Conservation (phyloP, 2,329 filamentous ascomycete genomes). For the Cladosporium sp. region DNA sequence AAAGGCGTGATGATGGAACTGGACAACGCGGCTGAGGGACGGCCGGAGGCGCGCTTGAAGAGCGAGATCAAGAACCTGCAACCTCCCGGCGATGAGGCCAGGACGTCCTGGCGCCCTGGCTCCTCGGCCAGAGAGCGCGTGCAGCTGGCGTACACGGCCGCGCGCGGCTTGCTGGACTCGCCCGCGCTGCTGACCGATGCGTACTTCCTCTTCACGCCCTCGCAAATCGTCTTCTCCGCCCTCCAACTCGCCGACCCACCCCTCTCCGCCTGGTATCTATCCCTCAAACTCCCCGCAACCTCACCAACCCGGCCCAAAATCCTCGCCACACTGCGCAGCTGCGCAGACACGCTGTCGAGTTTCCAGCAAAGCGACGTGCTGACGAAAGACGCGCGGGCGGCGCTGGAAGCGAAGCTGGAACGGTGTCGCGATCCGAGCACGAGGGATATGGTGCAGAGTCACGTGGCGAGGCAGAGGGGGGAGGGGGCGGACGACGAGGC, state of each 20-base stretch:
- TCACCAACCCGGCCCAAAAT: slow-evolving; percentile 31
- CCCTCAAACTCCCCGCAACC: slow-evolving; percentile 36
- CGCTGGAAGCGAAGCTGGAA: slow-evolving; percentile 63
- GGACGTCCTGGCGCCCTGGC: slow-evolving; percentile 20
- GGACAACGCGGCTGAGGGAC: slow-evolving; percentile 60
- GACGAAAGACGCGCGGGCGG: slow-evolving; percentile 29
- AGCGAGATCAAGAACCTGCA: slow-evolving; percentile 20
- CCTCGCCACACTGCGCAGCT: slow-evolving; percentile 35
- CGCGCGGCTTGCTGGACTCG: slow-evolving; percentile 65
- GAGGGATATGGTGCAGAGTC: slow-evolving; percentile 65
- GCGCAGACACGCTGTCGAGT: slow-evolving; percentile 36
- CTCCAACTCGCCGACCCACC: slow-evolving; percentile 69
- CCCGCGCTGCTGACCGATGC: slow-evolving; percentile 84
- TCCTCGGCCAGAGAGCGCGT: slow-evolving; percentile 42
- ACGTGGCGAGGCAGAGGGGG: slow-evolving; percentile 51
- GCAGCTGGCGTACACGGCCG: slow-evolving; percentile 64
- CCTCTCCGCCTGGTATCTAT: slow-evolving; percentile 49
- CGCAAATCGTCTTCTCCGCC: slow-evolving; percentile 87
- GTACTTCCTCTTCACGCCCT: slow-evolving; percentile 95
- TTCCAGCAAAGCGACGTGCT: slow-evolving; percentile 24
- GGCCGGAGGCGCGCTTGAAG: slow-evolving; percentile 35
- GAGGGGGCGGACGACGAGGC: slow-evolving; percentile 33
- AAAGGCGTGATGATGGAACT: slow-evolving; percentile 86
- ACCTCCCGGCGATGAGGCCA: slow-evolving; percentile 9
- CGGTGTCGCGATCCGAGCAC: slow-evolving; percentile 71